Conservation (phyloP, 441 rosid genomes). For the Erodium trifolium region DNA sequence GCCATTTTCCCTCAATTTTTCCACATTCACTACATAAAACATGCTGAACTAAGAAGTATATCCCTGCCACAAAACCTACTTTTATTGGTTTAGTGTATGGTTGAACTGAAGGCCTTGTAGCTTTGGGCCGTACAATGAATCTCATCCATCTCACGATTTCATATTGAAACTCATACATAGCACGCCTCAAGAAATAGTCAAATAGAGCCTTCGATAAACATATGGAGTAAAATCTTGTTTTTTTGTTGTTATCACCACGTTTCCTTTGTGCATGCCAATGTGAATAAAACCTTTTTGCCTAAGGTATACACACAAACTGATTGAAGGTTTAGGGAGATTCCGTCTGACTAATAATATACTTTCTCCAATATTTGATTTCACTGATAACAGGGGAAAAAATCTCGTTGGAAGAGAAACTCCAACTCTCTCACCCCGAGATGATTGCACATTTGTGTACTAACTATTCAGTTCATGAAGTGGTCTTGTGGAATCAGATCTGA, state of each 20-base stretch:
- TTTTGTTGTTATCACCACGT: background rate
- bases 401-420: constrained; percentile 75
- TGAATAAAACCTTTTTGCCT: background rate
- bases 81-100: background rate
- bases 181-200: background rate
- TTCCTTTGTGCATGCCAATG: background rate
- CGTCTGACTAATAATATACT: background rate
- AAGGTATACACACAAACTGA: background rate
- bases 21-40: too few relatives aligned
- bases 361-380: constrained; percentile 8
- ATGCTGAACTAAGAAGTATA: too few relatives aligned
- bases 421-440: constrained; percentile 36
- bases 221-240: background rate
- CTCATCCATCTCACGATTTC: background rate
- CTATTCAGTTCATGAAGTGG: background rate
- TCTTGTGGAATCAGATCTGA: background rate
- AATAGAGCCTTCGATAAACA: background rate
- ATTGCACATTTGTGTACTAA: constrained; percentile 16
- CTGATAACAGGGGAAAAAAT: constrained; percentile 39
- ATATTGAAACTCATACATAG: background rate
- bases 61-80: too few relatives aligned
- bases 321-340: background rate
- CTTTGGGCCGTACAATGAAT: background rate
- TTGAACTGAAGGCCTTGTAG: background rate
- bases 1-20: too few relatives aligned